These are phyloP conservation scores for Parascedosporium putredinis DNA, from an alignment of 2,329 filamentous ascomycete genomes.

Conservation along the genomic window DNA sequence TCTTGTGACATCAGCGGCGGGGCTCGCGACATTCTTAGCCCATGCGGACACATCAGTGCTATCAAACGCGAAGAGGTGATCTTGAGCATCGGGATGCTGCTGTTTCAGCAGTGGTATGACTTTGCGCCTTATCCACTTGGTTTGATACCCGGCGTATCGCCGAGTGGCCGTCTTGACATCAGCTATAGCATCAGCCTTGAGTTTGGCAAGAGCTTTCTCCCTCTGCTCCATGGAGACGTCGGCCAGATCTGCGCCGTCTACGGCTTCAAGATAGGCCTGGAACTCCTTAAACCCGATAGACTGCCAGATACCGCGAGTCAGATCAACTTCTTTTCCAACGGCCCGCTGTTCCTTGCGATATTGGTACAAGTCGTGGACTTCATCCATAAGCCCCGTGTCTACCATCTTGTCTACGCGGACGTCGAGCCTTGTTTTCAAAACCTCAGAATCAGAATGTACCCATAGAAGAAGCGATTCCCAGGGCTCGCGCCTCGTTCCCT, in stretches of 20 bases:
- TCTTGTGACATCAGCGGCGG: constrained; percentile 51
- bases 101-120: constrained; percentile 58
- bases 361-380: constrained; percentile 35
- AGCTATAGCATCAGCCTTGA: constrained; percentile 54
- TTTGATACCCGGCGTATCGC: constrained; percentile 77
- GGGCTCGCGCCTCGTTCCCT: constrained; percentile 12
- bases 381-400: constrained; percentile 36
- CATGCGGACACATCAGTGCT: constrained; percentile 60
- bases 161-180: constrained; percentile 73
- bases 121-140: constrained; percentile 79
- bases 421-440: constrained; percentile 62
- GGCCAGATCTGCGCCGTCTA: constrained; percentile 18
- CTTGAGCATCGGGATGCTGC: constrained; percentile 36
- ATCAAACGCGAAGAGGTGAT: constrained; percentile 68
- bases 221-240: constrained; percentile 8
- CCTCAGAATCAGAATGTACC: constrained; percentile 65
- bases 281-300: constrained; percentile 96
- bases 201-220: constrained; percentile 33
- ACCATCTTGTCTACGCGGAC: constrained; percentile 79
- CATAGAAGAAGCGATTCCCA: constrained; percentile 68
- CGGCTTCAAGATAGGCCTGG: constrained; percentile 53
- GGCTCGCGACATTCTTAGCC: constrained; percentile 49
- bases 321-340: constrained; percentile 50
- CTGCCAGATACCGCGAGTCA: constrained; percentile 82
- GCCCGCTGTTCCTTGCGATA: constrained; percentile 25